Conservation (phyloP, 768 basidiomycete species). For the Albatrellus ellisii region DNA sequence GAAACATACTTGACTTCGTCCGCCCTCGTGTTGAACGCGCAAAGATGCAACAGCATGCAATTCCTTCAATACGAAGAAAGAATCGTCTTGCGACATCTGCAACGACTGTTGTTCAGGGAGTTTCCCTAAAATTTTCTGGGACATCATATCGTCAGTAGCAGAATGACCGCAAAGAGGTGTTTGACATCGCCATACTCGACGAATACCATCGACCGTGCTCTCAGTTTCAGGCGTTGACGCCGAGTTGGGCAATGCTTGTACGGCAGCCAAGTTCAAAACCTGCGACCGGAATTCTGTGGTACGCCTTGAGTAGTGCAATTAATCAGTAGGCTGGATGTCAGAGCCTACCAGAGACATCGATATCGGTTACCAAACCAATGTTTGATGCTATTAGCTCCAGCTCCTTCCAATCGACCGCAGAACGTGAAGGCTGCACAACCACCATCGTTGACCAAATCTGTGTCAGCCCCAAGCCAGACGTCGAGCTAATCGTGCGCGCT, state of each 20-base stretch:
- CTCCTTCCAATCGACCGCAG: neutral
- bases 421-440: conserved; percentile 2
- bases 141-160: no score
- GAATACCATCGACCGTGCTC: neutral
- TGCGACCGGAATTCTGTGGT: neutral
- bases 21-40: neutral
- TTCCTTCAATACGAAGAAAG: conserved; percentile 7
- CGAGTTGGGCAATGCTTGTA: neutral
- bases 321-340: neutral
- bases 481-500: conserved; percentile 36
- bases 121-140: no score
- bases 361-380: neutral
- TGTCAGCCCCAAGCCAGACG: conserved; percentile 59
- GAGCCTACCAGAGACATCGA: neutral
- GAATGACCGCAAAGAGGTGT: no score
- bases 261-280: neutral
- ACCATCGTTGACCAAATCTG: conserved; percentile 47
- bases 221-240: neutral
- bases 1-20: neutral
- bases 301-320: neutral
- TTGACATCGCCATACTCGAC: no score
- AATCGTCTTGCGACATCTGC: neutral
- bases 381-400: conserved; percentile 1
- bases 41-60: conserved; percentile 5
- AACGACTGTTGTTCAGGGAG: no score